These are phyloP conservation scores for Colletotrichum magnum DNA, from an alignment of 2,329 filamentous ascomycete genomes.

Conservation along the genomic window DNA sequence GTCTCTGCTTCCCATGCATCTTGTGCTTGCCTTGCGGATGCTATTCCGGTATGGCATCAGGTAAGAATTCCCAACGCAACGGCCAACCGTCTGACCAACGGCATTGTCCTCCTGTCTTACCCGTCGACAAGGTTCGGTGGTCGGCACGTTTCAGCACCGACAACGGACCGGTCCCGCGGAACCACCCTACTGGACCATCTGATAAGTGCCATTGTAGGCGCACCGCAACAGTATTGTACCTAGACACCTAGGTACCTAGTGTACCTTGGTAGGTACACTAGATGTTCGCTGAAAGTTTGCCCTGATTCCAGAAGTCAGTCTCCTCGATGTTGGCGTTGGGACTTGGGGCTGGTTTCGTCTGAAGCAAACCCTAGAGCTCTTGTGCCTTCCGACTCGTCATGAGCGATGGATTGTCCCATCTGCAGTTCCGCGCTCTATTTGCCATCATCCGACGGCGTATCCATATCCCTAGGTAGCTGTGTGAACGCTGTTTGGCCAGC, in stretches of 20 bases:
- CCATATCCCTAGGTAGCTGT: not conserved
- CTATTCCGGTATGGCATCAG: not conserved
- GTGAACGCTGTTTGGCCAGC: not conserved
- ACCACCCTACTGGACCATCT: constrained; percentile 23
- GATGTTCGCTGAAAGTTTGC: constrained; percentile 23
- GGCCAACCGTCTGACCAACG: not conserved
- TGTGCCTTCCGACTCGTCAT: constrained; percentile 22
- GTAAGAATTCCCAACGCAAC: not conserved
- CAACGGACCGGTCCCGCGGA: constrained; percentile 33
- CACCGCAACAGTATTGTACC: too few species aligned
- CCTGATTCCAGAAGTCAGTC: constrained; percentile 12
- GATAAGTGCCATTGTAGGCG: too few species aligned
- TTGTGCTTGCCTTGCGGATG: not conserved
- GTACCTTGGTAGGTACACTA: too few species aligned
- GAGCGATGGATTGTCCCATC: constrained; percentile 25
- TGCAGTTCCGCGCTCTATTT: constrained; percentile 10
- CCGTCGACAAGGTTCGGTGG: constrained; percentile 34
- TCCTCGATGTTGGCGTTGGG: not conserved
- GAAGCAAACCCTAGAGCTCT: not conserved
- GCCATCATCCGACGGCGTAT: constrained; percentile 29
- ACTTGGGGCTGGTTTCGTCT: constrained; percentile 29
- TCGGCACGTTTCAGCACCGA: constrained; percentile 35
- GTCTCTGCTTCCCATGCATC: not conserved
- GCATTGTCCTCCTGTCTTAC: constrained; percentile 14
- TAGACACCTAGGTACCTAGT: too few species aligned